Evolutionary conservation across 805 yeast genomes (phyloP), one percentile per base, ranked within the genome.

Genomic region (Metschnikowia bowlesiae): DNA sequence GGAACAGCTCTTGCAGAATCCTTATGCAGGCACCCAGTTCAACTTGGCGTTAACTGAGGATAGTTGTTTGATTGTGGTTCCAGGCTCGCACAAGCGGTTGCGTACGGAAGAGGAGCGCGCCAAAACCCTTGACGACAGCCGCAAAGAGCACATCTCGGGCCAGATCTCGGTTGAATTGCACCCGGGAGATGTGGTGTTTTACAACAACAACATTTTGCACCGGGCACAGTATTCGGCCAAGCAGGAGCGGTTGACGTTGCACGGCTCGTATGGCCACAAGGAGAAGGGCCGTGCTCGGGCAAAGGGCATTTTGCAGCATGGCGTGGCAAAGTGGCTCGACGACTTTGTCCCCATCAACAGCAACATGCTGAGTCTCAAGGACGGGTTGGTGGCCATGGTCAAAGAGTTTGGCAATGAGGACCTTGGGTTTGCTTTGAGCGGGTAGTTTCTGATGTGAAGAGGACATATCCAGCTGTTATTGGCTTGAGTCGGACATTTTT

Each of bases 171-270:
- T 78, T 29, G 63, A 66, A 10, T 64, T 78, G 54, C 59, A 67
- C 40, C 79, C 82, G 3, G 82, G 82, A 2, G 82, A 78, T 58
- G 60, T 76, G 32, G 80, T 72, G 1, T 78, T 78, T 58, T 78
- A 78, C 64, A 76, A 78, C 59, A 71, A 69, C 54, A 77, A 78
- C 54, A 77, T 78, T 45, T 66, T 78, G 43, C 82, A 78, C 61
- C 62, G 82, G 13, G 82, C 74, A 0, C 61, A 66, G 35, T 78
- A 78, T 55, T 62, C 66, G 7, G 61, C 76, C 32, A 60, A 63
- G 30, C 60, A 64, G 33, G 67, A 64, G 47, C 63, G 82, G 45
- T 64, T 76, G 47, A 78, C 81, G 0, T 59, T 78, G 28, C 82
- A 78, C 58, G 82, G 81, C 0, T 72, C 79, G 2, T 76, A 76